These are phyloP conservation scores for Candida coquimbonensis DNA, from an alignment of 805 yeast genomes.

Conservation along the genomic window DNA sequence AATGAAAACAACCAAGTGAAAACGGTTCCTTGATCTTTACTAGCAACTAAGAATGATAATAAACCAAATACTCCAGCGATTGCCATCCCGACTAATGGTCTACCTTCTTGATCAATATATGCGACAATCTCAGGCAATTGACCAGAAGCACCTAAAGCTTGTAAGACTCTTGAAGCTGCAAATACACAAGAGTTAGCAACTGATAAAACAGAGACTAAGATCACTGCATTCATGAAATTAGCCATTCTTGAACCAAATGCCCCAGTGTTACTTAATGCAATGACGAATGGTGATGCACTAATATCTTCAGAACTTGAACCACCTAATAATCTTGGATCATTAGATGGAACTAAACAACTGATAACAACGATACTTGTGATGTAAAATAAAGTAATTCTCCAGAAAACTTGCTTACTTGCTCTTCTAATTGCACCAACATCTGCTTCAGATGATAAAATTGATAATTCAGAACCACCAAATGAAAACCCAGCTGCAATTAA, in stretches of 20 bases:
- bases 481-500: slow-evolving; percentile 74
- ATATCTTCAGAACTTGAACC: slow-evolving; percentile 49
- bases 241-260: slow-evolving; percentile 50
- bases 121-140: slow-evolving; percentile 52
- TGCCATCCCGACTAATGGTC: slow-evolving; percentile 55
- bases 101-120: slow-evolving; percentile 60
- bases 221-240: slow-evolving; percentile 62
- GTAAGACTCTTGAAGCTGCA: slow-evolving; percentile 61
- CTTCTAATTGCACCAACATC: slow-evolving; percentile 63
- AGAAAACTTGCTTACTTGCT: slow-evolving; percentile 66
- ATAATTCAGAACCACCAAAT: slow-evolving; percentile 68
- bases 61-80: slow-evolving; percentile 48
- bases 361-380: slow-evolving; percentile 47
- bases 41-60: slow-evolving; percentile 50
- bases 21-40: slow-evolving; percentile 42
- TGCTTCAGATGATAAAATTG: slow-evolving; percentile 69
- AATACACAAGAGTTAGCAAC: slow-evolving; percentile 69
- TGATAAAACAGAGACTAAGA: slow-evolving; percentile 60
- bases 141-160: slow-evolving; percentile 58
- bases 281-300: slow-evolving; percentile 75
- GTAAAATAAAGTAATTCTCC: slow-evolving; percentile 73
- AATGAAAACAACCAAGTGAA: slow-evolving; percentile 61
- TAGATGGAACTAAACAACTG: slow-evolving; percentile 69
- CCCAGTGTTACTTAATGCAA: slow-evolving; percentile 61
- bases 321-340: slow-evolving; percentile 38